Evolutionary conservation across 2,329 filamentous ascomycete genomes (phyloP).

Genomic region (Trichoderma arundinaceum): DNA sequence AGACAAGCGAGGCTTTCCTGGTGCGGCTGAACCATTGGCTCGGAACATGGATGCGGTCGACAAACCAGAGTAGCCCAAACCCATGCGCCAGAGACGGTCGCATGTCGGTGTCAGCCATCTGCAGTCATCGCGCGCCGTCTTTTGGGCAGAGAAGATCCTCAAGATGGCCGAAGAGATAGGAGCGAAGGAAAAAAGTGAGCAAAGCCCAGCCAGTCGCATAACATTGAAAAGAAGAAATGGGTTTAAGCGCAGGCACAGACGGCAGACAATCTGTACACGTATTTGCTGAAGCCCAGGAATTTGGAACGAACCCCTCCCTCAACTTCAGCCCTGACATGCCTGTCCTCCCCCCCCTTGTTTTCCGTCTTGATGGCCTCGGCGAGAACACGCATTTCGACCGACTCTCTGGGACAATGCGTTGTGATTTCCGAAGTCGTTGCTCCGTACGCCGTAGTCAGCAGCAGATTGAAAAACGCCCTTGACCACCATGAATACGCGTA

Average conservation of each 20-base stretch:
- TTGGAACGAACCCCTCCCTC: constrained; percentile 3
- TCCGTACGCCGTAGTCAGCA: not conserved
- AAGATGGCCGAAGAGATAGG: not conserved
- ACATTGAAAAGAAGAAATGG: not conserved
- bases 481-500: too few species aligned
- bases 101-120: constrained; percentile 14
- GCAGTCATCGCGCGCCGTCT: not conserved
- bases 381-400: not conserved
- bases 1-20: constrained; percentile 16
- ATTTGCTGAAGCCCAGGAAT: not conserved
- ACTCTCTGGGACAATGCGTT: not conserved
- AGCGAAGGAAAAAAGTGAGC: not conserved
- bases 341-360: not conserved
- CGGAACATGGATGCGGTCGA: constrained; percentile 12
- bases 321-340: constrained; percentile 5
- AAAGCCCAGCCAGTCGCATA: not conserved
- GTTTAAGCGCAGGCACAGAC: not conserved
- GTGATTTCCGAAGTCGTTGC: not conserved
- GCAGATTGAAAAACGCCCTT: too few species aligned
- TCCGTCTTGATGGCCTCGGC: not conserved
- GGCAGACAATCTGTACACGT: not conserved
- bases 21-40: constrained; percentile 24
- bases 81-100: not conserved
- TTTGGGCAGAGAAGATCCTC: not conserved
- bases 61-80: not conserved